Base-by-base conservation (phyloP, 148 eudicot genomes). In the Mesembryanthemum crystallinum region DNA sequence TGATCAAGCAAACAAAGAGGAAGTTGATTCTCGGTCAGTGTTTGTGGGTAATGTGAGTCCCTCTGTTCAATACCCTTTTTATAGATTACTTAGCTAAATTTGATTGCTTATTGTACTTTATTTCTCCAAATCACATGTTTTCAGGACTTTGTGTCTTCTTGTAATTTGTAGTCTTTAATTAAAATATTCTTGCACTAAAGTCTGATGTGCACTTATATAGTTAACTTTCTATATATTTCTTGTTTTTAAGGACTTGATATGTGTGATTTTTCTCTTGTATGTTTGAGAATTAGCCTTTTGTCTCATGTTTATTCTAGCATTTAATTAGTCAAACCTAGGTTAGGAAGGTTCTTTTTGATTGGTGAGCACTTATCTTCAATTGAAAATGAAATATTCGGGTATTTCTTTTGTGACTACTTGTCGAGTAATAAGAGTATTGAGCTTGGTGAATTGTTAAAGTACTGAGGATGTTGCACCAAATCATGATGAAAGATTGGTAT, bases 11-110 rank as follows among this genome's bases (percentile, higher is more conserved):
- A 89, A 83, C 73, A 91, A 49, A 77, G 96, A 91, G 86, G 92
- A 91, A 86, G 82, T 91, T 65, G 96, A 91, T 85, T 80, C 92
- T 82, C 92, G 96, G 8, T 91, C 92, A 74, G 81, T 91, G 64
- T 91, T 89, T 86, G 96, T 91, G 66, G 96, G 96, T 77, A 91
- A 91, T 83, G 96, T 91, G 84, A 89, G 96, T 74, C 32, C 58
- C 73, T 32, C 11, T 65, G 21, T 69, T 47, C 10, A 25, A n/a
- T 67, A 52, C 10, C 64, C 29, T 18, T 52, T 62, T 5, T 18
- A 35, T 66, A 69, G 33, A 21, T 73, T 55, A 11, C 1, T 12
- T 20, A 67, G 43, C 42, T 39, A 29, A 39, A 23, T 49, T 37
- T 27, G 23, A 24, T 29, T 15, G 27, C 45, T 64, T 32, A 11